Conservation (phyloP, 1,284 basidiomycete species). For the Melampsora larici-populina region DNA sequence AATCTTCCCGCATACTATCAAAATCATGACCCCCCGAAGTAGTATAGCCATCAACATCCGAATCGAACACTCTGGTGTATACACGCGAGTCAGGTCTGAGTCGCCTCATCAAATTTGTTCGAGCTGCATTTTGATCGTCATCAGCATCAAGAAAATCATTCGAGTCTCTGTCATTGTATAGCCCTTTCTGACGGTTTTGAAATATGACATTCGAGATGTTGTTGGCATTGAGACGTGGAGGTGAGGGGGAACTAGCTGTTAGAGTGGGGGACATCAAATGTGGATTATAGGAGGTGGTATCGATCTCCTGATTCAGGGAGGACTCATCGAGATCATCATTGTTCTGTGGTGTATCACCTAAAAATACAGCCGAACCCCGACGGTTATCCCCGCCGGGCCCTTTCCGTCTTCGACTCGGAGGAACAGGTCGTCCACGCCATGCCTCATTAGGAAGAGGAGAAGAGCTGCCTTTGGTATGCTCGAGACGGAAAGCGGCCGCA, state of each 20-base stretch:
- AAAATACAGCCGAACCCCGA: neutral
- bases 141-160: neutral
- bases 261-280: neutral
- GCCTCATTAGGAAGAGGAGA: neutral
- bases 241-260: neutral
- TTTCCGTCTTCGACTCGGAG: slow-evolving; percentile 23
- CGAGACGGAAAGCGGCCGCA: neutral
- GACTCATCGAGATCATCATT: neutral
- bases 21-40: neutral
- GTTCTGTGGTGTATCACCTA: neutral
- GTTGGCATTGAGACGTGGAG: slow-evolving; percentile 11
- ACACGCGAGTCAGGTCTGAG: slow-evolving; percentile 19
- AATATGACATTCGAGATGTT: slow-evolving; percentile 30
- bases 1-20: slow-evolving; percentile 11
- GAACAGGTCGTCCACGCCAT: slow-evolving; percentile 4
- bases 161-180: slow-evolving; percentile 8
- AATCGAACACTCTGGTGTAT: slow-evolving; percentile 24
- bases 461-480: slow-evolving; percentile 5
- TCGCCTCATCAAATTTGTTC: slow-evolving; percentile 1
- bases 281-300: slow-evolving; percentile 8
- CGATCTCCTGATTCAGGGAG: slow-evolving; percentile 3
- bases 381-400: neutral
- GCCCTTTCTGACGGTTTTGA: slow-evolving; percentile 23
- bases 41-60: slow-evolving; percentile 18
- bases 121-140: neutral